Conservation (phyloP, 129 eudicot species). For the Smallanthus sonchifolius region DNA sequence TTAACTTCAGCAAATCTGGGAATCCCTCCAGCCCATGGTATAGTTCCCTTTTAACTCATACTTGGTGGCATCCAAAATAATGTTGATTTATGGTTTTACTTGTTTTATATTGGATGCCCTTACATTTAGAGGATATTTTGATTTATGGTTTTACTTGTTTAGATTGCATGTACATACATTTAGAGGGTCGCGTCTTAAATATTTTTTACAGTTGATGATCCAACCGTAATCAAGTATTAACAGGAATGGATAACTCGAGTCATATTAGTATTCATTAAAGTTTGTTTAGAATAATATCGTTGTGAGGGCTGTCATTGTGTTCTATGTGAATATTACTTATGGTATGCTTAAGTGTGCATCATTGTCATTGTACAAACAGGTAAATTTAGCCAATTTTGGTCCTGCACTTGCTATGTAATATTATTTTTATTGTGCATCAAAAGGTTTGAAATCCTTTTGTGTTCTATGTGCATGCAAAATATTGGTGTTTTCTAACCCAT, state of each 20-base stretch:
- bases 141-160: slow-evolving; percentile 9
- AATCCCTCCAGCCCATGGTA: background rate
- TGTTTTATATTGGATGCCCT: background rate
- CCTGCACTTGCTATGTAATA: background rate
- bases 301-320: background rate
- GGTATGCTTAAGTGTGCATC: background rate
- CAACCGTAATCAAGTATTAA: background rate
- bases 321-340: background rate
- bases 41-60: background rate
- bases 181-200: background rate
- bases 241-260: background rate
- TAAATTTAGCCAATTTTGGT: background rate
- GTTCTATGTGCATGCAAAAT: background rate
- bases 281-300: background rate
- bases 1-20: background rate
- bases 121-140: background rate
- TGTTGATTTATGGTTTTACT: background rate
- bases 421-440: background rate
- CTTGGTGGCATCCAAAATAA: background rate
- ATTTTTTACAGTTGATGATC: background rate
- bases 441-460: background rate
- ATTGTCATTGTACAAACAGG: background rate
- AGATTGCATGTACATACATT: background rate
- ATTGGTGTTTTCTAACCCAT: background rate
- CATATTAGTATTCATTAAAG: background rate